phyloP scores from a whole-genome alignment of 176 grass and related monocot species.

The Oryza meridionalis region DNA sequence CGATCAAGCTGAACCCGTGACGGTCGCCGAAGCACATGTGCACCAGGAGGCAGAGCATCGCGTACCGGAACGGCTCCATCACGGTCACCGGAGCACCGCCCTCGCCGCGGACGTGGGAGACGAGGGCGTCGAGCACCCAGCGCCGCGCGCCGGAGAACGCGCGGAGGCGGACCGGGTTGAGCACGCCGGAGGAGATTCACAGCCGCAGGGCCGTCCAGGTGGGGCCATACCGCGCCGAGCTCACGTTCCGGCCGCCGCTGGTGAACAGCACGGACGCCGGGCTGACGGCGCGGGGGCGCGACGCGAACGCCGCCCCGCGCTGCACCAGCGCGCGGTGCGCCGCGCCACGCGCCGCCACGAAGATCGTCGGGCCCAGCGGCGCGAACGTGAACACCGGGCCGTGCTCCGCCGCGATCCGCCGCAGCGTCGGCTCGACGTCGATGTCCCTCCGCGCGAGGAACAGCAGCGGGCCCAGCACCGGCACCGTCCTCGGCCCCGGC shows the following conservation, averaged over 20 bases:
- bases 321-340: slow-evolving; percentile 60
- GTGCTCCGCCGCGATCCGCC: slow-evolving; percentile 30
- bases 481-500: slow-evolving; percentile 41
- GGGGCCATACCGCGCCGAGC: slow-evolving; percentile 48
- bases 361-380: slow-evolving; percentile 43
- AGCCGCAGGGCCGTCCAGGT: slow-evolving; percentile 59
- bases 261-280: slow-evolving; percentile 32
- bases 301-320: slow-evolving; percentile 51
- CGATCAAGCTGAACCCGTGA: not conserved
- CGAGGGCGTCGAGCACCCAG: slow-evolving; percentile 50
- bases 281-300: slow-evolving; percentile 26
- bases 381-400: slow-evolving; percentile 58
- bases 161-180: slow-evolving; percentile 54
- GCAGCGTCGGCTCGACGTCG: slow-evolving; percentile 43
- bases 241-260: slow-evolving; percentile 55
- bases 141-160: slow-evolving; percentile 42
- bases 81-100: slow-evolving; percentile 33
- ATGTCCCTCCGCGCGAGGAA: slow-evolving; percentile 41
- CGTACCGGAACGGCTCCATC: slow-evolving; percentile 67
- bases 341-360: slow-evolving; percentile 44
- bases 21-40: slow-evolving; percentile 76
- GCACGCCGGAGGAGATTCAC: slow-evolving; percentile 44
- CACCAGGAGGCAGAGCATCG: slow-evolving; percentile 74
- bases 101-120: slow-evolving; percentile 16
- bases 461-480: slow-evolving; percentile 41